Percentiles rank a stretch among this genome's conserved stretches.
Conservation (phyloP, 805 yeast genomes). For the Barnettozyma siamensis region DNA sequence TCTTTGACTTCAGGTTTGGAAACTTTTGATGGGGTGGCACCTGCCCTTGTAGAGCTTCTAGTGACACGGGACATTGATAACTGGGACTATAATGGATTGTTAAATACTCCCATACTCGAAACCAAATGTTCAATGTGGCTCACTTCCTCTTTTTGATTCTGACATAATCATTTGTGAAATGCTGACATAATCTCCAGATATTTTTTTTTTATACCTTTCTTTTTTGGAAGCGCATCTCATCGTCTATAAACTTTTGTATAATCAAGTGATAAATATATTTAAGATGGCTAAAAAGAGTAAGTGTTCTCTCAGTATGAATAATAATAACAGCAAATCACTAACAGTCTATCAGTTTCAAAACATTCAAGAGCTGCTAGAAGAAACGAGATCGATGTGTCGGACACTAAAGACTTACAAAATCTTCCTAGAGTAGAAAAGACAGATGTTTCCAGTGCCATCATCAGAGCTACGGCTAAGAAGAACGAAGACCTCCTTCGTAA, state of each 20-base stretch:
- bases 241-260: no score
- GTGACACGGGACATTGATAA: not conserved
- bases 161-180: not conserved
- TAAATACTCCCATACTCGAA: no score
- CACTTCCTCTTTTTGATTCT: not conserved
- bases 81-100: no score
- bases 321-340: no score
- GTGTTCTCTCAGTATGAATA: no score
- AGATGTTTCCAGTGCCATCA: constrained; percentile 56
- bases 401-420: constrained; percentile 42
- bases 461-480: constrained; percentile 59
- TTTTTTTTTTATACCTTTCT: not conserved
- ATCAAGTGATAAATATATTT: not conserved
- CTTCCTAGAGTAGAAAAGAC: constrained; percentile 57
- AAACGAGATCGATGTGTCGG: constrained; percentile 43
- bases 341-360: constrained; percentile 40
- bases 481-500: constrained; percentile 57
- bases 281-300: constrained; percentile 25
- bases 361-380: constrained; percentile 77
- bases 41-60: constrained; percentile 19
- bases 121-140: not conserved
- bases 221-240: constrained; percentile 5
- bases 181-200: not conserved
- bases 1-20: constrained; percentile 16
- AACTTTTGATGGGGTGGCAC: constrained; percentile 18